Evolutionary conservation across 2,329 filamentous ascomycete genomes (phyloP).

Genomic region (Colletotrichum abscissum): DNA sequence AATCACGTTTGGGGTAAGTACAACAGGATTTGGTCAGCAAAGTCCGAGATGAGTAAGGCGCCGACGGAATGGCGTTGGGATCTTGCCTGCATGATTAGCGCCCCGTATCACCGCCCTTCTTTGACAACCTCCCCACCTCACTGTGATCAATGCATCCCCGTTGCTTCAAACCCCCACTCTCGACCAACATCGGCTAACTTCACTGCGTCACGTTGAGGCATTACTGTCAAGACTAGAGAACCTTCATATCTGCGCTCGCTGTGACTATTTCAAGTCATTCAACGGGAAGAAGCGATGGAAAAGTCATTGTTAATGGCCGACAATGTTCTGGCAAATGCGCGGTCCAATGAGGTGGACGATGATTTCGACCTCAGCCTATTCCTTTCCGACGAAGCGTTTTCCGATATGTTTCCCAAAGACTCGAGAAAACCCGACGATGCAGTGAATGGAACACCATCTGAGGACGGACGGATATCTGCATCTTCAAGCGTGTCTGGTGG

Average conservation of each 20-base stretch:
- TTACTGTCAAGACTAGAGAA: not conserved
- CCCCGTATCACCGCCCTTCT: not conserved
- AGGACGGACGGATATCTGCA: not conserved
- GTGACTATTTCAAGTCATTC: not conserved
- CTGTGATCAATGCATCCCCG: not conserved
- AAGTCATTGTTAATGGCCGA: not conserved
- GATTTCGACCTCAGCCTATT: not conserved
- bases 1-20: not conserved
- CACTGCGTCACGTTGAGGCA: not conserved
- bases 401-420: not conserved
- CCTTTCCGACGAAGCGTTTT: not conserved
- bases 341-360: not conserved
- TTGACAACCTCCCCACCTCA: constrained; percentile 1
- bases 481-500: constrained; percentile 16
- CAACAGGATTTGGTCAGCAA: not conserved
- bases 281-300: not conserved
- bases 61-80: not conserved
- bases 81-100: not conserved
- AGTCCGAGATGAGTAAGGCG: not conserved
- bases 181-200: not conserved
- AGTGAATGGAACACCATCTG: not conserved
- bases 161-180: not conserved
- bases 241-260: not conserved
- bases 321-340: not conserved
- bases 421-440: not conserved